A percentile compares a stretch with the other conserved stretches of the same genome.
phyloP scores from a whole-genome alignment of 2,329 filamentous ascomycete genomes.

The Aspergillus fumigatiaffinis region DNA sequence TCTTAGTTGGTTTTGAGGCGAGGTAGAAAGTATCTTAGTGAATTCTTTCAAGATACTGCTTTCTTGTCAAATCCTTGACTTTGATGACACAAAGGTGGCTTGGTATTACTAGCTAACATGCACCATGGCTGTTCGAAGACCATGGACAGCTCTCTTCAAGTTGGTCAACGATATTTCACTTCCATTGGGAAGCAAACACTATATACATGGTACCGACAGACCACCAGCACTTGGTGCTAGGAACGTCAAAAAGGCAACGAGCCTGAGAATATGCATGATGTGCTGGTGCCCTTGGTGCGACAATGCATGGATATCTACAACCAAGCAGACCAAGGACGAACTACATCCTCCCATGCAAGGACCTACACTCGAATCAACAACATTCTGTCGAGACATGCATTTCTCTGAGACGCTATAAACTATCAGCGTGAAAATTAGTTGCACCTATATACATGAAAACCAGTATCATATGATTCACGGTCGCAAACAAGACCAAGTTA shows the following conservation, averaged over 20 bases:
- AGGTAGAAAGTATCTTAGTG: not conserved
- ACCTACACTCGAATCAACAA: not conserved
- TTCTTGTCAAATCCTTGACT: too few relatives aligned
- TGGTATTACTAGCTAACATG: not conserved
- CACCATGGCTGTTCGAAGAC: too few relatives aligned
- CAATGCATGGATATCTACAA: not conserved
- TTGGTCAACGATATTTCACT: not conserved
- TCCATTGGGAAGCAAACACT: not conserved
- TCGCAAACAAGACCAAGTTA: not conserved
- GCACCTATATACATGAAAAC: constrained; percentile 5
- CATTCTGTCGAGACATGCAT: not conserved
- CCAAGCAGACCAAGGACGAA: too few relatives aligned
- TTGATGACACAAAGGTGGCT: too few relatives aligned
- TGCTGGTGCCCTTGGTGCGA: not conserved
- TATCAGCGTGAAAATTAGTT: constrained; percentile 2
- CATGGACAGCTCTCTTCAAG: too few relatives aligned
- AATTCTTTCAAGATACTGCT: too few relatives aligned
- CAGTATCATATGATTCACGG: not conserved
- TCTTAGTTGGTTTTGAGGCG: not conserved
- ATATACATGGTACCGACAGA: too few relatives aligned
- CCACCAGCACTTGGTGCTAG: too few relatives aligned
- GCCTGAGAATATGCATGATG: not conserved
- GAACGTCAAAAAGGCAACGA: not conserved
- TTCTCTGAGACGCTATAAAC: not conserved
- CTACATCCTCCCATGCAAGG: not conserved